Percentiles rank a stretch among this genome's conserved stretches.
Conservation (phyloP, 805 yeast species). For the Yarrowia phangngaensis region DNA sequence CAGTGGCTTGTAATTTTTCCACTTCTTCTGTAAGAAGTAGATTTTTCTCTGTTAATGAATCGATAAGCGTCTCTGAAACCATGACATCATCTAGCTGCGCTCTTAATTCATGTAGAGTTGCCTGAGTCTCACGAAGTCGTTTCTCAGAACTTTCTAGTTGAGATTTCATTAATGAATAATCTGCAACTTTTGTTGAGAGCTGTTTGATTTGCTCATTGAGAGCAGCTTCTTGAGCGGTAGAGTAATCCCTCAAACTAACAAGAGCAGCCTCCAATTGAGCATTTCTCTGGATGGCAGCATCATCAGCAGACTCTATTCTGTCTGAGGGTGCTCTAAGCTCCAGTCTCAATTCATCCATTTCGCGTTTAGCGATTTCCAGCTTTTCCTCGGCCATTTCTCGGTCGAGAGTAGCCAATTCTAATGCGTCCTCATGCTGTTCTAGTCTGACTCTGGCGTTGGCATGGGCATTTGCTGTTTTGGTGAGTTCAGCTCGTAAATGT, state of each 20-base stretch:
- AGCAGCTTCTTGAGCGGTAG: constrained; percentile 31
- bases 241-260: constrained; percentile 38
- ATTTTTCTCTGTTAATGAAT: constrained; percentile 42
- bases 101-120: constrained; percentile 31
- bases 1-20: constrained; percentile 41
- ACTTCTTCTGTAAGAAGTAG: constrained; percentile 41
- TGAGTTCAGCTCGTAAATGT: constrained; percentile 30
- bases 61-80: constrained; percentile 41
- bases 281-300: constrained; percentile 36
- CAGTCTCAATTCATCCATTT: constrained; percentile 32
- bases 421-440: constrained; percentile 34
- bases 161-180: constrained; percentile 28
- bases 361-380: constrained; percentile 33
- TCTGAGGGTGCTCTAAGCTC: constrained; percentile 32
- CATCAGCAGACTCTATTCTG: neutral
- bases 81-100: constrained; percentile 38
- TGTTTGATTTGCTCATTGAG: constrained; percentile 30
- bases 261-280: constrained; percentile 47
- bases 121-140: constrained; percentile 29
- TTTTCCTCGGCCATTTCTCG: constrained; percentile 41
- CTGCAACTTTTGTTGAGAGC: constrained; percentile 29
- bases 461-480: constrained; percentile 9
- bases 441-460: constrained; percentile 28
- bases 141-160: constrained; percentile 28
- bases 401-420: constrained; percentile 40